These are phyloP conservation scores for Ophiostoma sp. DNA, from an alignment of 2,329 filamentous ascomycete species.

Conservation along the genomic window DNA sequence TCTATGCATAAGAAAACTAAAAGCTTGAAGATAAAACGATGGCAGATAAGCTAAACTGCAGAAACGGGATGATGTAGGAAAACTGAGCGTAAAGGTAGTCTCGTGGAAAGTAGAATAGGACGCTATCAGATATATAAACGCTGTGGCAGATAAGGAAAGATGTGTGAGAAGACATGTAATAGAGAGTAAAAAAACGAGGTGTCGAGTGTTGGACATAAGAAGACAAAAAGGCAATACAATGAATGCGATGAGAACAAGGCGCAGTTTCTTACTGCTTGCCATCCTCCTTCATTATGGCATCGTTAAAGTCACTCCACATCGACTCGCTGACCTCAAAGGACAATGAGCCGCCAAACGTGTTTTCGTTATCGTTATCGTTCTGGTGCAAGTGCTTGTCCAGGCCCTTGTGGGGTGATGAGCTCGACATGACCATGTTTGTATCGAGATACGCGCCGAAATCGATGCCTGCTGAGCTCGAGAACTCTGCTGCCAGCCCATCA, in stretches of 20 bases:
- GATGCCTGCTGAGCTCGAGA: constrained; percentile 29
- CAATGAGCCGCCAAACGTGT: constrained; percentile 28
- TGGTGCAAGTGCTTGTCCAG: constrained; percentile 9
- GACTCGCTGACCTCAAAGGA: constrained; percentile 26
- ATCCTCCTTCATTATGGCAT: constrained; percentile 16
- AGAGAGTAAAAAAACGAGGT: not conserved
- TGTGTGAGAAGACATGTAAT: too few relatives aligned
- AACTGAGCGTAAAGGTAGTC: not conserved
- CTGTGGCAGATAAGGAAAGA: not conserved
- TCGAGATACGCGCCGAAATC: constrained; percentile 47
- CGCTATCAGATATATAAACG: not conserved
- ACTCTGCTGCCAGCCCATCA: constrained; percentile 30
- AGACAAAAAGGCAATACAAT: not conserved
- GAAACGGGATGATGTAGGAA: not conserved
- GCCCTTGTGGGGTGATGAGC: constrained; percentile 40
- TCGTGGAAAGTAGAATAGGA: not conserved
- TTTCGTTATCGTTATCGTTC: constrained; percentile 8
- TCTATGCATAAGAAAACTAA: too few relatives aligned
- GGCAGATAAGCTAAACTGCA: too few relatives aligned
- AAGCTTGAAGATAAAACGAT: too few relatives aligned
- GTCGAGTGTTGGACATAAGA: not conserved
- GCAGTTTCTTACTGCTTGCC: constrained; percentile 12
- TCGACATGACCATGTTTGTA: constrained; percentile 44
- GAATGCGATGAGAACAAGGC: not conserved
- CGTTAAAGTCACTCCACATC: constrained; percentile 28